Conservation (phyloP, 192 early-diverging fungal species). For the Coemansia sp. region DNA sequence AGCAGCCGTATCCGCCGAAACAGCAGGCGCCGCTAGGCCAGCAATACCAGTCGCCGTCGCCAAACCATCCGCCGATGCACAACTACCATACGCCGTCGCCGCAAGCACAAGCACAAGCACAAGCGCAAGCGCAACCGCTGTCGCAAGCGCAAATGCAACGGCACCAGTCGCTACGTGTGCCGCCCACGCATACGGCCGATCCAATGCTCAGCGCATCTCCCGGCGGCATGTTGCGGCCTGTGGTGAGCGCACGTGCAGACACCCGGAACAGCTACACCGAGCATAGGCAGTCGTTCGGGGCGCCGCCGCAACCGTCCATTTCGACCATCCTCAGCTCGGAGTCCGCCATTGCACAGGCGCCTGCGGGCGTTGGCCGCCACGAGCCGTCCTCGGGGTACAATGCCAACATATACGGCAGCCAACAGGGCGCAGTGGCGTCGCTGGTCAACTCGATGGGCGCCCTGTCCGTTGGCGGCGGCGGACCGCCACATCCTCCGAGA, state of each 20-base stretch:
- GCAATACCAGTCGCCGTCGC: slow-evolving; percentile 4
- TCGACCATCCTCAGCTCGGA: slow-evolving; percentile 20
- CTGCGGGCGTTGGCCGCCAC: not conserved
- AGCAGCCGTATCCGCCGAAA: slow-evolving; percentile 3
- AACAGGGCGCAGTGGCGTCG: slow-evolving; percentile 14
- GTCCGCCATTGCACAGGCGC: not conserved
- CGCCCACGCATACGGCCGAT: not conserved
- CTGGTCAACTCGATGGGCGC: slow-evolving; percentile 42
- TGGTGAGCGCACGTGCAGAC: slow-evolving; percentile 13
- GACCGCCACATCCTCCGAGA: not conserved
- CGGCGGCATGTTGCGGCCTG: slow-evolving; percentile 7
- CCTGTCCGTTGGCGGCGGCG: slow-evolving; percentile 17
- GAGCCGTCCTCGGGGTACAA: not conserved
- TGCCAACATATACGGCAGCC: not conserved
- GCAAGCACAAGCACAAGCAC: too few relatives aligned
- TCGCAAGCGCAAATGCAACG: slow-evolving; percentile 37
- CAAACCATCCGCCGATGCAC: slow-evolving; percentile 20
- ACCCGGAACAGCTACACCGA: slow-evolving; percentile 16
- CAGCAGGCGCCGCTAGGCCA: slow-evolving; percentile 20
- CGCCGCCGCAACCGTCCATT: slow-evolving; percentile 11
- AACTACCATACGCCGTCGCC: slow-evolving; percentile 17
- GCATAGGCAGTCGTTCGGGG: slow-evolving; percentile 13
- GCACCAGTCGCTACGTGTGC: slow-evolving; percentile 19
- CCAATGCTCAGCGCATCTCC: slow-evolving; percentile 4
- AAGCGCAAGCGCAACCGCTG: slow-evolving; percentile 10